These are phyloP conservation scores for Penicillium griseofulvum DNA, from an alignment of 2,329 filamentous ascomycete genomes.

Conservation along the genomic window DNA sequence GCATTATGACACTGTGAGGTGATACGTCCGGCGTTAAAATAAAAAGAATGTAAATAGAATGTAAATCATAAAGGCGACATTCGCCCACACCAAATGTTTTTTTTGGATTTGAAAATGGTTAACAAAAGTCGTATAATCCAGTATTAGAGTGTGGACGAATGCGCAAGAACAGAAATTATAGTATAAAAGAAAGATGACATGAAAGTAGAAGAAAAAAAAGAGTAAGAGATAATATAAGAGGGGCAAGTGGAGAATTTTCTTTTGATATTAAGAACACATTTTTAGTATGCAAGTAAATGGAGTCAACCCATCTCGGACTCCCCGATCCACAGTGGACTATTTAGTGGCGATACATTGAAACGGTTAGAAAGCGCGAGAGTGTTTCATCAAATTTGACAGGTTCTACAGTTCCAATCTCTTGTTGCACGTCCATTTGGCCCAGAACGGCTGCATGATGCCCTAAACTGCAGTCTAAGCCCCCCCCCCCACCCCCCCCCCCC, in stretches of 20 bases:
- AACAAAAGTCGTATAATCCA: conserved; percentile 17
- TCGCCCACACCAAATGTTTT: conserved; percentile 34
- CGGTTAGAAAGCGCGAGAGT: not conserved
- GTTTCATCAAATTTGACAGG: conserved; percentile 14
- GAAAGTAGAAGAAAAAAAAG: conserved; percentile 15
- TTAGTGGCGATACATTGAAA: conserved; percentile 20
- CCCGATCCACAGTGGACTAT: conserved; percentile 17
- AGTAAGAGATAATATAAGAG: conserved; percentile 18
- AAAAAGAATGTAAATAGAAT: conserved; percentile 33
- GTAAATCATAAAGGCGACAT: conserved; percentile 39
- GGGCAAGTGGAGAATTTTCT: conserved; percentile 15
- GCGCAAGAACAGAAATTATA: conserved; percentile 31
- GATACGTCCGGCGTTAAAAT: conserved; percentile 49
- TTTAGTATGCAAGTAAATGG: conserved; percentile 6
- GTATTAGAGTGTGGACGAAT: conserved; percentile 37
- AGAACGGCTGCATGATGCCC: conserved; percentile 24
- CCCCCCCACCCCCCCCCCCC: no score
- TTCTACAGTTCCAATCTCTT: conserved; percentile 17
- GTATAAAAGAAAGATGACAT: conserved; percentile 27
- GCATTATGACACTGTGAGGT: conserved; percentile 66
- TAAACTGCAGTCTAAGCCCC: conserved; percentile 35
- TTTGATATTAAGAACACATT: not conserved
- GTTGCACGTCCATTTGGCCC: conserved; percentile 27
- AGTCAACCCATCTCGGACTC: conserved; percentile 16
- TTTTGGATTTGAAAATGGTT: not conserved